These are phyloP conservation scores for Aureobasidium sp. DNA, from an alignment of 2,329 filamentous ascomycete genomes.

Conservation along the genomic window DNA sequence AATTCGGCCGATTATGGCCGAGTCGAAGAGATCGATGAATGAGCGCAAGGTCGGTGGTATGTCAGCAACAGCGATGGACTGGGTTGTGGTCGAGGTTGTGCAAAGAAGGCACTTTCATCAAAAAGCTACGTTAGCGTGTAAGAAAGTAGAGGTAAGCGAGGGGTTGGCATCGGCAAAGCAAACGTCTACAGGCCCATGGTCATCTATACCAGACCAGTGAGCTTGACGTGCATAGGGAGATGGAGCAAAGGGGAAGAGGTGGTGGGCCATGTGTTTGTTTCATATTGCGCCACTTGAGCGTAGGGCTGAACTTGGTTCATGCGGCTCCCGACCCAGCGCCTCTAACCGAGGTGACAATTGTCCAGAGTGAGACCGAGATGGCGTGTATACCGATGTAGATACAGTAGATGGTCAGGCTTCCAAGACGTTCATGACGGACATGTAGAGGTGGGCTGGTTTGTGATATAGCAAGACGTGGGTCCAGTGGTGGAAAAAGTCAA, in stretches of 20 bases:
- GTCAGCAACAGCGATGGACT: background rate
- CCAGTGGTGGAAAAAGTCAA: background rate
- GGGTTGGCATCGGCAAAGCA: background rate
- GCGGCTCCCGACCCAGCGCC: background rate
- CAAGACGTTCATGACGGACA: background rate
- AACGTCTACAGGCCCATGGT: background rate
- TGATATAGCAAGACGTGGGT: background rate
- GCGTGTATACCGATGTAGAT: background rate
- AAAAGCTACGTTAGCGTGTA: background rate
- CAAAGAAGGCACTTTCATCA: background rate
- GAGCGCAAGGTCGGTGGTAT: background rate
- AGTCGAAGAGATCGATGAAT: background rate
- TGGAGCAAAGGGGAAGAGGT: background rate
- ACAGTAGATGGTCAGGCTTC: background rate
- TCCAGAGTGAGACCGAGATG: background rate
- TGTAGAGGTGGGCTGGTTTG: background rate
- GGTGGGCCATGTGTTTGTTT: slow-evolving; percentile 8
- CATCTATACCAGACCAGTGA: slow-evolving; percentile 9
- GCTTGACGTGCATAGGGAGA: background rate
- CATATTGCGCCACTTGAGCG: slow-evolving; percentile 7
- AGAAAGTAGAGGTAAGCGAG: slow-evolving; percentile 2
- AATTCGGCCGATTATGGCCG: background rate
- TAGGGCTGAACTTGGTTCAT: background rate
- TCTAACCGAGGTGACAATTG: slow-evolving; percentile 1
- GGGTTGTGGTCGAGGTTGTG: background rate